phyloP scores from a whole-genome alignment of 1,139 yeast species.

The Candida albicans region DNA sequence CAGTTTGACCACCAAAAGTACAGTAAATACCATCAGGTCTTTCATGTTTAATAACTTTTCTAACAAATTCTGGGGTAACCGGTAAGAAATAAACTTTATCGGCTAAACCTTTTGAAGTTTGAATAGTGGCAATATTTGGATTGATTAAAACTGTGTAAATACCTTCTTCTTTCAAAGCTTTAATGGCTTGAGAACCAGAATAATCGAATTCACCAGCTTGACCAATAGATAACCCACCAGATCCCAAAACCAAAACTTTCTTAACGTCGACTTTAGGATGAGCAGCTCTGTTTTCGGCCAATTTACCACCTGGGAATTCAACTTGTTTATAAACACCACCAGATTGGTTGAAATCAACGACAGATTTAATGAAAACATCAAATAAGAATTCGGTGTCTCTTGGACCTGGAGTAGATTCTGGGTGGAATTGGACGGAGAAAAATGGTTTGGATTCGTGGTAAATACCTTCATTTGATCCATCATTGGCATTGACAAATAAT shows the following conservation, averaged over 20 bases:
- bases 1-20: conserved; percentile 99
- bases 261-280: conserved; percentile 70
- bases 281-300: conserved; percentile 70
- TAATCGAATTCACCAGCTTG: conserved; percentile 99
- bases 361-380: conserved; percentile 87
- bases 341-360: conserved; percentile 56
- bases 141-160: conserved; percentile 84
- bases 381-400: conserved; percentile 97
- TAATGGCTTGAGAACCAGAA: conserved; percentile 96
- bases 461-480: conserved; percentile 98
- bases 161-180: conserved; percentile 89
- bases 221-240: conserved; percentile 97
- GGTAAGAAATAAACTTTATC: conserved; percentile 95
- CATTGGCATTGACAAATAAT: conserved; percentile 93
- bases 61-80: conserved; percentile 93
- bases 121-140: conserved; percentile 97
- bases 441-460: conserved; percentile 84
- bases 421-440: conserved; percentile 99
- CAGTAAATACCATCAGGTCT: conserved; percentile 92
- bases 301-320: conserved; percentile 84
- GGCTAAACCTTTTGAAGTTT: conserved; percentile 93
- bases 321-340: conserved; percentile 70
- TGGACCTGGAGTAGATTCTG: conserved; percentile 99
- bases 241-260: conserved; percentile 90
- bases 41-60: conserved; percentile 92